A percentile compares a stretch with the other conserved stretches of the same genome.
Conservation (phyloP, 2,329 filamentous ascomycete genomes). For the Escovopsis sp. region DNA sequence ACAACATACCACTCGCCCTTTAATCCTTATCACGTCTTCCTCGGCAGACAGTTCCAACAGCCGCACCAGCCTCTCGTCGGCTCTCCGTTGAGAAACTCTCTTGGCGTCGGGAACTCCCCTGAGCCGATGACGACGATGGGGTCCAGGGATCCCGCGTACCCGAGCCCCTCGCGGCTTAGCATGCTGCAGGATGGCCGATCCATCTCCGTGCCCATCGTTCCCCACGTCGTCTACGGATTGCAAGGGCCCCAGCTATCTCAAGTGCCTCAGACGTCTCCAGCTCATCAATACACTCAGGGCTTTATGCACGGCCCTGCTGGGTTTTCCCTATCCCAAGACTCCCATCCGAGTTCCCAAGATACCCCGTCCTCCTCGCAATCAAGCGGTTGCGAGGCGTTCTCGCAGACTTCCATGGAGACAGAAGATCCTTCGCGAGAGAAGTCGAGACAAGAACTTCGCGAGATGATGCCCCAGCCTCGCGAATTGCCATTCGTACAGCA, state of each 20-base stretch:
- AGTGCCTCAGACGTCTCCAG: too few relatives aligned
- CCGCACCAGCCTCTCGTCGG: constrained; percentile 11
- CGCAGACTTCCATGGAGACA: background rate
- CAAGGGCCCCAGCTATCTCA: background rate
- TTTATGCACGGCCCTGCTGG: too few relatives aligned
- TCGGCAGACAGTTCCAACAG: constrained; percentile 4
- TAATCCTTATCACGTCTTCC: constrained; percentile 12
- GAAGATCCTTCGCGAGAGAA: background rate
- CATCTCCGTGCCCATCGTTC: background rate
- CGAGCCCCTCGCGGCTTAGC: background rate
- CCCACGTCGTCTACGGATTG: background rate
- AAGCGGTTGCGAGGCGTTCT: background rate
- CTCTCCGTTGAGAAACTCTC: constrained; percentile 13
- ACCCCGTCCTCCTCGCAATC: background rate
- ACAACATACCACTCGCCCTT: constrained; percentile 3
- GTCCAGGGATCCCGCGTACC: background rate
- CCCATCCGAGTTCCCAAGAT: background rate
- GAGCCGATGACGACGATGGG: background rate
- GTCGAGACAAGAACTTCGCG: constrained; percentile 9
- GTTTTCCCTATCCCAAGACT: too few relatives aligned
- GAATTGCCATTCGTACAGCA: constrained; percentile 13
- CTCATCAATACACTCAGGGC: too few relatives aligned
- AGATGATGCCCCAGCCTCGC: constrained; percentile 16
- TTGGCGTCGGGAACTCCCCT: constrained; percentile 3
- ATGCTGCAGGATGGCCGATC: background rate